Conservation (phyloP, 169 alveolate species). For the Eimeria tenella region DNA sequence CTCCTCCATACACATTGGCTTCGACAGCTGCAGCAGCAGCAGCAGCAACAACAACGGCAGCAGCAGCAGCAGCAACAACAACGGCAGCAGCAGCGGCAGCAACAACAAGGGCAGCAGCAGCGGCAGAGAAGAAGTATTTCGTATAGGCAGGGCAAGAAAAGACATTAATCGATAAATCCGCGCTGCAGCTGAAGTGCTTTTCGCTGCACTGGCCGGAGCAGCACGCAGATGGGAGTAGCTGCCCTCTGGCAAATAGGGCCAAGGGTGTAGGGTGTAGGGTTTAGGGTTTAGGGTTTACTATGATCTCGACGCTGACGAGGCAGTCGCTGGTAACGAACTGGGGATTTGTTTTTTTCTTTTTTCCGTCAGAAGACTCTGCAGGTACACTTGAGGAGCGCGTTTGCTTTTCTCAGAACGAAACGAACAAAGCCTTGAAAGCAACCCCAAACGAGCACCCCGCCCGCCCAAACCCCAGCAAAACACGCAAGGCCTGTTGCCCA, state of each 20-base stretch:
- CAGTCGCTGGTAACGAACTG: conserved; percentile 83
- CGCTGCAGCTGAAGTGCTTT: too few relatives aligned
- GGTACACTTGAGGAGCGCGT: too few relatives aligned
- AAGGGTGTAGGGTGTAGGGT: too few relatives aligned
- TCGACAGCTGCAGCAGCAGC: conserved; percentile 81
- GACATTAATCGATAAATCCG: not conserved
- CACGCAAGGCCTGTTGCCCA: not conserved
- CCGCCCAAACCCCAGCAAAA: too few relatives aligned
- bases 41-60: not conserved
- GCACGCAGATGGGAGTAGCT: not conserved
- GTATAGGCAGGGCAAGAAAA: not conserved
- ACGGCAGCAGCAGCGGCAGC: too few relatives aligned
- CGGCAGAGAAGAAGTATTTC: not conserved
- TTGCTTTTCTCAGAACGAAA: too few relatives aligned
- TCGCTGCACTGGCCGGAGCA: not conserved
- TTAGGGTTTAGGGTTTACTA: conserved; percentile 38
- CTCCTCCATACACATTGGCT: conserved; percentile 94
- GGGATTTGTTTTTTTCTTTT: conserved; percentile 83
- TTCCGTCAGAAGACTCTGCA: conserved; percentile 81
- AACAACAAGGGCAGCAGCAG: not conserved
- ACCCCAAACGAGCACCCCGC: too few relatives aligned
- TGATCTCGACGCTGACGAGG: conserved; percentile 85
- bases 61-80: not conserved
- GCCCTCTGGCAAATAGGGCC: not conserved
- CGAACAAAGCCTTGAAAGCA: too few relatives aligned